Conservation (phyloP, 192 early-diverging fungal genomes). For the Rhizoclosmatium sp. region DNA sequence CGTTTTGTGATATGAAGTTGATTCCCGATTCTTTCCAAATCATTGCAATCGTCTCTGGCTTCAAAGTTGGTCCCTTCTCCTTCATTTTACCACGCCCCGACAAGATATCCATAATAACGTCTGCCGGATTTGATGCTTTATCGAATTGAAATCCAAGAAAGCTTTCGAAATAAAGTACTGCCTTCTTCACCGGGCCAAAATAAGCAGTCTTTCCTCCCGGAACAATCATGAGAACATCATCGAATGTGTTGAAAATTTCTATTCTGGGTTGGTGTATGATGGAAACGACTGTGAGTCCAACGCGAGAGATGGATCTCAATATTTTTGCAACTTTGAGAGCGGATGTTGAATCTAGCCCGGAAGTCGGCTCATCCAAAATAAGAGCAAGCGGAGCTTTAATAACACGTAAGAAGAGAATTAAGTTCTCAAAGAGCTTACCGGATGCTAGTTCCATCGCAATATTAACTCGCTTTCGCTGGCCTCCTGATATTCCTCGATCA, state of each 20-base stretch:
- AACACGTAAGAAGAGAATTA: not conserved
- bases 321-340: conserved; percentile 75
- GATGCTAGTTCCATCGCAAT: conserved; percentile 85
- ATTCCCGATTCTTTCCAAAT: not conserved
- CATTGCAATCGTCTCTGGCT: conserved; percentile 7
- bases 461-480: conserved; percentile 82
- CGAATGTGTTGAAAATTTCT: conserved; percentile 79
- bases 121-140: conserved; percentile 33
- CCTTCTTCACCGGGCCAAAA: conserved; percentile 37
- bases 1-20: not conserved
- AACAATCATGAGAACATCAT: conserved; percentile 74
- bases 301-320: conserved; percentile 76
- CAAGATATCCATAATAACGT: conserved; percentile 55
- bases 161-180: conserved; percentile 39
- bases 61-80: not conserved
- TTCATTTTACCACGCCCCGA: not conserved
- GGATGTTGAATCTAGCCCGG: conserved; percentile 77
- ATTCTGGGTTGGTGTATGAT: conserved; percentile 84
- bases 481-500: conserved; percentile 82
- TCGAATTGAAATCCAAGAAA: not conserved
- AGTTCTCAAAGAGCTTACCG: conserved; percentile 12
- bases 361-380: conserved; percentile 89
- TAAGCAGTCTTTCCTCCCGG: conserved; percentile 70
- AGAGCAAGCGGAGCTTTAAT: conserved; percentile 70
- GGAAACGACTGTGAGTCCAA: conserved; percentile 66